Evolutionary conservation across 2,329 filamentous ascomycete genomes (phyloP).

Genomic region (Trichoderma sp.): DNA sequence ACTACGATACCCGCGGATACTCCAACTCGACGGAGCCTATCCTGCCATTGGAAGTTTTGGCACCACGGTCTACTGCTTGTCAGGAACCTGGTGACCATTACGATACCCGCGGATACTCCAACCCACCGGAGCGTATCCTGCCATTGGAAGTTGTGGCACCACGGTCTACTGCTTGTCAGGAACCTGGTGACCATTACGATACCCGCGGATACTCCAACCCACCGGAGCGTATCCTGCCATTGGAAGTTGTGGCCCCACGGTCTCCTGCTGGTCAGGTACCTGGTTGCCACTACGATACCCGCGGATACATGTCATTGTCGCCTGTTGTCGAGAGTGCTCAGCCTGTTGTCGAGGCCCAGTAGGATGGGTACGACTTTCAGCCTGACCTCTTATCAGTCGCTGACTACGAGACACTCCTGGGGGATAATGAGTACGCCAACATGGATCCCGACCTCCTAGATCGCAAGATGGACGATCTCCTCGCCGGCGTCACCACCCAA

Average conservation of each 20-base stretch:
- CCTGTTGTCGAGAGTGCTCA: conserved; percentile 4
- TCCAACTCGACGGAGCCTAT: neutral
- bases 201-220: no score
- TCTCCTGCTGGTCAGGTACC: no score
- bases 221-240: no score
- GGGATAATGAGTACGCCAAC: neutral
- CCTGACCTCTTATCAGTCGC: neutral
- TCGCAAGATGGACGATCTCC: conserved; percentile 9
- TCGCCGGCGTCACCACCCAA: neutral
- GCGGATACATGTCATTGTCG: conserved; percentile 4
- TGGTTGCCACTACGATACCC: conserved; percentile 16
- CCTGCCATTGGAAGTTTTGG: conserved; percentile 18
- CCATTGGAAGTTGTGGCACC: no score
- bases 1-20: conserved; percentile 12
- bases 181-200: no score
- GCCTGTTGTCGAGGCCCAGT: conserved; percentile 14
- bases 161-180: no score
- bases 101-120: no score
- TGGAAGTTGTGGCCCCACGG: no score
- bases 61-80: neutral
- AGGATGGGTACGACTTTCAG: conserved; percentile 11
- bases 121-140: no score
- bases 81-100: neutral
- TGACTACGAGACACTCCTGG: conserved; percentile 3
- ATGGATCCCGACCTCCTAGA: conserved; percentile 15